Conservation (phyloP, 345 rosid species). For the Linum usitatissimum region DNA sequence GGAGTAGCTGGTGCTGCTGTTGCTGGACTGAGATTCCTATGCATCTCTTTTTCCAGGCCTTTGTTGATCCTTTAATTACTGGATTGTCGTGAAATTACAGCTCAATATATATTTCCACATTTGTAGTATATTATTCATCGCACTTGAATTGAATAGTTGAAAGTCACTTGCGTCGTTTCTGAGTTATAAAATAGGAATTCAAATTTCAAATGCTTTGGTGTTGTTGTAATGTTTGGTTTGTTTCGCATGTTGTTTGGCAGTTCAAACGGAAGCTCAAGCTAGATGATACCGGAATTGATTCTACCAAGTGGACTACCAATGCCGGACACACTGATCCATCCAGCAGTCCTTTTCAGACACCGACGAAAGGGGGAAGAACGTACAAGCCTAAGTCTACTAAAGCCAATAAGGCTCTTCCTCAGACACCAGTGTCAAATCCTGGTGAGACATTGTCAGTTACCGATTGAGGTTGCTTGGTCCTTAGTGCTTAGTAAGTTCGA, state of each 20-base stretch:
- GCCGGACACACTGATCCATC: slow-evolving; percentile 35
- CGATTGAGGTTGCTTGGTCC: not conserved
- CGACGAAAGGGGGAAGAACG: slow-evolving; percentile 58
- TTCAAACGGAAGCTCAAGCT: slow-evolving; percentile 45
- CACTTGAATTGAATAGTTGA: not conserved
- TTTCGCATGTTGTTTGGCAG: slow-evolving; percentile 28
- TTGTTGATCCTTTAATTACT: not conserved
- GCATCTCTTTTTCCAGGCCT: not conserved
- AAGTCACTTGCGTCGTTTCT: not conserved
- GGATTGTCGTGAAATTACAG: not conserved
- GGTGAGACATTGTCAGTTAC: slow-evolving; percentile 31
- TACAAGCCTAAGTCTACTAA: slow-evolving; percentile 46
- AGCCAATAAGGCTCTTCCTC: slow-evolving; percentile 49
- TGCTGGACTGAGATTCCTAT: not conserved
- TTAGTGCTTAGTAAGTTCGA: not conserved
- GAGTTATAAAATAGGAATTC: not conserved
- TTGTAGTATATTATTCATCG: no score
- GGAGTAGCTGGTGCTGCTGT: not conserved
- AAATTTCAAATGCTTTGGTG: no score
- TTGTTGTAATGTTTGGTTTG: slow-evolving; percentile 1
- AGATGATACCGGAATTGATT: slow-evolving; percentile 30
- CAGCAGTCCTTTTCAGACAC: slow-evolving; percentile 54
- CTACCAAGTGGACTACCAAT: slow-evolving; percentile 33
- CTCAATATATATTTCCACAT: not conserved
- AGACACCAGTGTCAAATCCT: slow-evolving; percentile 56